Evolutionary conservation across 108 stramenopile species (phyloP).

Genomic region (Skeletonema potamos): DNA sequence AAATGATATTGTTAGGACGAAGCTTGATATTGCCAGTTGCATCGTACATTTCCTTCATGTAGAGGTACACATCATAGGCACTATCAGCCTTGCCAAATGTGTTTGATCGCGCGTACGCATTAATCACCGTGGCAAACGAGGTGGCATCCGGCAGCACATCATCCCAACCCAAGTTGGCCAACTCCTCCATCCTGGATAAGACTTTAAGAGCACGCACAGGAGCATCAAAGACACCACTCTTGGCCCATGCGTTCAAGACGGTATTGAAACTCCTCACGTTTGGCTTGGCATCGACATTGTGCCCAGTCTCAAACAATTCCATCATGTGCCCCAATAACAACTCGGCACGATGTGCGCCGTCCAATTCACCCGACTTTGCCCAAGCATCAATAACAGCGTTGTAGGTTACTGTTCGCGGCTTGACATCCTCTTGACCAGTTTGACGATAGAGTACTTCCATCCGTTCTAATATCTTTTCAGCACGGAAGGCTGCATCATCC

Average conservation of each 20-base stretch:
- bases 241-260: conserved; percentile 65
- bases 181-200: conserved; percentile 55
- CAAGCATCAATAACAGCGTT: conserved; percentile 54
- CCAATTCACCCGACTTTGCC: conserved; percentile 46
- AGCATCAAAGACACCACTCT: conserved; percentile 52
- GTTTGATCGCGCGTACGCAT: conserved; percentile 66
- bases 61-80: conserved; percentile 54
- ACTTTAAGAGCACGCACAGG: conserved; percentile 56
- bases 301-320: conserved; percentile 41
- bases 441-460: conserved; percentile 59
- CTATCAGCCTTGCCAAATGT: conserved; percentile 62
- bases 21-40: conserved; percentile 38
- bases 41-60: conserved; percentile 63
- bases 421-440: conserved; percentile 53
- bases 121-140: conserved; percentile 68
- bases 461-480: conserved; percentile 61
- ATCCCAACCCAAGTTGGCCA: conserved; percentile 39
- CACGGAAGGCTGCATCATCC: conserved; percentile 53
- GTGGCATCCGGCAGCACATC: conserved; percentile 68
- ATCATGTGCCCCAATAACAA: conserved; percentile 56
- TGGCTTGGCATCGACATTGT: conserved; percentile 47
- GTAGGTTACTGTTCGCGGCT: conserved; percentile 60
- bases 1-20: conserved; percentile 62
- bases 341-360: conserved; percentile 48
- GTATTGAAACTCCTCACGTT: conserved; percentile 65